Conservation (phyloP, 2,329 filamentous ascomycete genomes). For the Apiospora malaysiana region DNA sequence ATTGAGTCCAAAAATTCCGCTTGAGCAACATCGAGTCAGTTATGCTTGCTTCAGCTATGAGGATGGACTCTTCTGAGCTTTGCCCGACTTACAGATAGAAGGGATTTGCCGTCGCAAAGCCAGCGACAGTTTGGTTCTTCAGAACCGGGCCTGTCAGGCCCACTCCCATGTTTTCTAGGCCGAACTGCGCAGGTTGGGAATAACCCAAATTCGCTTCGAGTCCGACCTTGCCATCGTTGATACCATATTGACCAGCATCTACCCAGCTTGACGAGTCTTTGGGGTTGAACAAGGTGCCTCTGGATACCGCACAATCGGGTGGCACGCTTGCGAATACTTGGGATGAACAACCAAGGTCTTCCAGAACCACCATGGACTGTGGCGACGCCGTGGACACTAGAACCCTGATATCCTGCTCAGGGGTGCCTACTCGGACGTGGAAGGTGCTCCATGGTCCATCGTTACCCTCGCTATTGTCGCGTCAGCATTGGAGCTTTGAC, state of each 20-base stretch:
- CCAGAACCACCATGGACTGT: slow-evolving; percentile 41
- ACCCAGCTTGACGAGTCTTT: slow-evolving; percentile 45
- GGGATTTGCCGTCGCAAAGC: slow-evolving; percentile 40
- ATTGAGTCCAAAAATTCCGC: slow-evolving; percentile 46
- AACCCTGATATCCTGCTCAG: slow-evolving; percentile 43
- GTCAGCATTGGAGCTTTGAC: background rate
- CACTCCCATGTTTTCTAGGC: slow-evolving; percentile 37
- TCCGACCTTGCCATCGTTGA: slow-evolving; percentile 44
- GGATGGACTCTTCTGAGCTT: background rate
- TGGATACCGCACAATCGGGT: slow-evolving; percentile 41
- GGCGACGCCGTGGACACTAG: slow-evolving; percentile 47
- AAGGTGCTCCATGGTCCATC: slow-evolving; percentile 50
- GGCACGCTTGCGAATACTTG: slow-evolving; percentile 40
- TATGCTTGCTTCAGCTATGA: background rate
- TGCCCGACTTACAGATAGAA: slow-evolving; percentile 44
- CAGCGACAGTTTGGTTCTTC: slow-evolving; percentile 40
- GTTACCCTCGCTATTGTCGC: slow-evolving; percentile 41
- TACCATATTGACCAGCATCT: slow-evolving; percentile 39
- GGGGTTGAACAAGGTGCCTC: slow-evolving; percentile 43
- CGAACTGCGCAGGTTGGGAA: slow-evolving; percentile 35
- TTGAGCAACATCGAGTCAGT: slow-evolving; percentile 28
- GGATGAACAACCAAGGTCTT: slow-evolving; percentile 39
- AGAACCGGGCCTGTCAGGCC: slow-evolving; percentile 41
- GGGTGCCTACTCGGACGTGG: slow-evolving; percentile 43
- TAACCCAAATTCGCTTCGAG: slow-evolving; percentile 47